Evolutionary conservation across 2,329 filamentous ascomycete genomes (phyloP).

Genomic region (Neocucurbitaria cava): DNA sequence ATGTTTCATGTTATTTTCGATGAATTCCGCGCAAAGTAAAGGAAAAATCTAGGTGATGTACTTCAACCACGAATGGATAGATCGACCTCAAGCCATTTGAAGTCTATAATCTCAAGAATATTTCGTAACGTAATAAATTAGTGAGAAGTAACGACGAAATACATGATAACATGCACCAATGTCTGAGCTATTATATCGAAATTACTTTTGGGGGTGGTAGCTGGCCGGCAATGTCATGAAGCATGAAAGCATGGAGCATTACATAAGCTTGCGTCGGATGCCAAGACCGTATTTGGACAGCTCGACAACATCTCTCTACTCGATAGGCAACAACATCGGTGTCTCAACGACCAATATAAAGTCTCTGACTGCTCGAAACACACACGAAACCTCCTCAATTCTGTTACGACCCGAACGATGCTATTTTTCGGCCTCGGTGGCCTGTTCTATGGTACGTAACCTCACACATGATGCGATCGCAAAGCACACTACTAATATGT

Average conservation of each 20-base stretch:
- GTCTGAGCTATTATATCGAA: background rate
- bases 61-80: background rate
- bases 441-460: slow-evolving; percentile 72
- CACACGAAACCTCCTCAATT: background rate
- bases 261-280: background rate
- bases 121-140: background rate
- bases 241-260: background rate
- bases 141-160: background rate
- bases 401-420: slow-evolving; percentile 56
- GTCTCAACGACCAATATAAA: background rate
- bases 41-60: background rate
- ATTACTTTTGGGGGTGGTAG: background rate
- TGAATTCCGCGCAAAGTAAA: background rate
- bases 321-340: slow-evolving; percentile 22
- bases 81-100: background rate
- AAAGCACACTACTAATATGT: slow-evolving; percentile 24
- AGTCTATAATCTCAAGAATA: background rate
- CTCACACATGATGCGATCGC: slow-evolving; percentile 3
- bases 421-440: slow-evolving; percentile 74
- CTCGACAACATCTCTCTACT: slow-evolving; percentile 20
- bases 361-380: background rate
- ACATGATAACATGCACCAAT: background rate
- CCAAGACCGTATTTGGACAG: background rate
- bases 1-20: background rate
- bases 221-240: background rate